Percentiles rank a stretch among this genome's conserved stretches.
These are phyloP conservation scores for Oidium heveae DNA, from an alignment of 2,329 filamentous ascomycete species.

Conservation along the genomic window DNA sequence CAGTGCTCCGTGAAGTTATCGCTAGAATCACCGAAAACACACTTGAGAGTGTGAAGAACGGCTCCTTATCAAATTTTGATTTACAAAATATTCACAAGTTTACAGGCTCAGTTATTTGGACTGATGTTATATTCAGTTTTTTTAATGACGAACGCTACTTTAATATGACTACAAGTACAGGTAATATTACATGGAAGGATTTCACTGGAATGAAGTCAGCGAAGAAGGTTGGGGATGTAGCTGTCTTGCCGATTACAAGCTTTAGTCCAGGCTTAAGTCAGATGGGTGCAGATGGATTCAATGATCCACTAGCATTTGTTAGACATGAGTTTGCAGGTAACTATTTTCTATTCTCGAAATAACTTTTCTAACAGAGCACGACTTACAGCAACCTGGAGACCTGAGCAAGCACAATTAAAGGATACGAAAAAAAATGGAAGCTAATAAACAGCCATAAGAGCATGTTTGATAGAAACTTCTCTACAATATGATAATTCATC, in stretches of 20 bases:
- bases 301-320: constrained; percentile 92
- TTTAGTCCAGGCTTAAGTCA: constrained; percentile 88
- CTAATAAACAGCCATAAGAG: no score
- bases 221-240: constrained; percentile 78
- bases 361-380: neutral
- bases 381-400: no score
- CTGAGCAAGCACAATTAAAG: no score
- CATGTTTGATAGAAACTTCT: no score
- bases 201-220: constrained; percentile 69
- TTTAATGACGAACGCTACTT: constrained; percentile 85
- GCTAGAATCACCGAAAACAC: constrained; percentile 65
- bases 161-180: constrained; percentile 40
- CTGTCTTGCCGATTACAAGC: constrained; percentile 84
- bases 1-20: constrained; percentile 69
- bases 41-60: constrained; percentile 42
- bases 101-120: constrained; percentile 87
- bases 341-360: constrained; percentile 9
- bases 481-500: no score
- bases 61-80: constrained; percentile 30
- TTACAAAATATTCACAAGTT: constrained; percentile 68
- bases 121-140: constrained; percentile 72
- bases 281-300: constrained; percentile 70
- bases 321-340: constrained; percentile 89
- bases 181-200: constrained; percentile 59
- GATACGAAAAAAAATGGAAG: no score